Conservation (phyloP, 2,329 filamentous ascomycete species). For the Zalaria obscura region DNA sequence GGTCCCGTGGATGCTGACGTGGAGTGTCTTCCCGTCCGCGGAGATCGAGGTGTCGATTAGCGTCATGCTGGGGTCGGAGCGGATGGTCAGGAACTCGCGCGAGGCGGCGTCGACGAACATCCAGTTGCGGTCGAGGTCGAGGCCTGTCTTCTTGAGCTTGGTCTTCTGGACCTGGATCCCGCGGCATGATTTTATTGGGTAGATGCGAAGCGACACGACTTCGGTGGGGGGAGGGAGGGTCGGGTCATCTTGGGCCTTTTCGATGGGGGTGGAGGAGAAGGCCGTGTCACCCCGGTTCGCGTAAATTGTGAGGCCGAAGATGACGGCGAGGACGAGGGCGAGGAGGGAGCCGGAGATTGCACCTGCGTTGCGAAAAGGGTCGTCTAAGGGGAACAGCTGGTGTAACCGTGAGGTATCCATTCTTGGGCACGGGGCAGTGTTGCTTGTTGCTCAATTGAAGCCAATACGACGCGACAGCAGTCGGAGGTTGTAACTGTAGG, state of each 20-base stretch:
- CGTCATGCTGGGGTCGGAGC: slow-evolving; percentile 46
- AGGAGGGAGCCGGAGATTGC: not conserved
- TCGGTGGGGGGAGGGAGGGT: slow-evolving; percentile 23
- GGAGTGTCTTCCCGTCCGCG: slow-evolving; percentile 25
- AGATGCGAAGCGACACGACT: slow-evolving; percentile 39
- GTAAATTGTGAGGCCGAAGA: slow-evolving; percentile 2
- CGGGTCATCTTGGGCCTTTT: slow-evolving; percentile 7
- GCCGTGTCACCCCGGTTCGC: slow-evolving; percentile 1
- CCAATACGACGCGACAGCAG: no score
- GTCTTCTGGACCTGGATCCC: slow-evolving; percentile 41
- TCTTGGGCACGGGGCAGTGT: no score
- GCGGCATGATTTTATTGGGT: slow-evolving; percentile 54
- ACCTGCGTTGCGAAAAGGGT: no score
- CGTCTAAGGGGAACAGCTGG: no score
- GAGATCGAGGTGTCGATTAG: slow-evolving; percentile 42
- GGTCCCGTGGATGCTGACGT: slow-evolving; percentile 32
- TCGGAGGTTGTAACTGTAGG: no score
- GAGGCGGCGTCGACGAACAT: slow-evolving; percentile 46
- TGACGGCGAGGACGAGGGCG: slow-evolving; percentile 1
- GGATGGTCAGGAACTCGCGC: slow-evolving; percentile 47
- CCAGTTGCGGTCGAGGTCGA: slow-evolving; percentile 50
- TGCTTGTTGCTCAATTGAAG: no score
- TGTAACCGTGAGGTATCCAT: no score
- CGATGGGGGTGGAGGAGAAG: not conserved
- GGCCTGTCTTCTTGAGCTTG: slow-evolving; percentile 38